A percentile compares a stretch with the other conserved stretches of the same genome.
phyloP scores from a whole-genome alignment of 805 yeast genomes.

The Barnettozyma sucrosica region DNA sequence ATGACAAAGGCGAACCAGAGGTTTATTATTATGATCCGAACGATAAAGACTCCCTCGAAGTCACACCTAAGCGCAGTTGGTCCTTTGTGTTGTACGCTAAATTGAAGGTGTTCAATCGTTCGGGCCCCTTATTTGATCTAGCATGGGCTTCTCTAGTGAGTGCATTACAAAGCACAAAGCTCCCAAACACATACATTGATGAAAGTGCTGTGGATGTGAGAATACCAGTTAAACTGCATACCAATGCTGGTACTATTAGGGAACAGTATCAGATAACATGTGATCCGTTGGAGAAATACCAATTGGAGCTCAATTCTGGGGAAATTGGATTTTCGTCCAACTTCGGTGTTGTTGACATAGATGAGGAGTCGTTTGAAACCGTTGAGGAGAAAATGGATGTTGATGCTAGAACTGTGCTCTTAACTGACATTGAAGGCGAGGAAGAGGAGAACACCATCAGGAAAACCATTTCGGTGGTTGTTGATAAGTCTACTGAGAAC shows the following conservation, averaged over 20 bases:
- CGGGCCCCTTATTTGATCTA: conserved; percentile 77
- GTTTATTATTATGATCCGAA: conserved; percentile 43
- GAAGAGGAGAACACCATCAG: conserved; percentile 64
- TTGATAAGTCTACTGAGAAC: conserved; percentile 24
- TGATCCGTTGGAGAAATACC: conserved; percentile 38
- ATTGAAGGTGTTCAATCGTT: conserved; percentile 69
- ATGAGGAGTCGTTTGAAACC: conserved; percentile 30
- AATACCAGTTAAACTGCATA: conserved; percentile 47
- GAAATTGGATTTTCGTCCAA: conserved; percentile 41
- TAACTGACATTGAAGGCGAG: conserved; percentile 80
- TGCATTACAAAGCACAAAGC: conserved; percentile 51
- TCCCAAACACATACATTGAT: conserved; percentile 67
- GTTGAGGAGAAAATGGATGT: conserved; percentile 31
- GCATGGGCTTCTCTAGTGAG: conserved; percentile 63
- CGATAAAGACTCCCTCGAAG: conserved; percentile 27
- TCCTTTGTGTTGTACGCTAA: conserved; percentile 63
- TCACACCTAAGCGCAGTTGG: conserved; percentile 41
- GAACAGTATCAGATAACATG: conserved; percentile 51
- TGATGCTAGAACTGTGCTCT: conserved; percentile 34
- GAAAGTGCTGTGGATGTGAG: conserved; percentile 51
- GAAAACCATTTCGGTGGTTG: conserved; percentile 47
- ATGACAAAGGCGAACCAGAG: conserved; percentile 42
- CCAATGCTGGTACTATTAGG: conserved; percentile 40
- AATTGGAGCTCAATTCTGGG: conserved; percentile 34
- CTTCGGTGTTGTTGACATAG: conserved; percentile 52